Conservation (phyloP, 129 eudicot genomes). For the Erigeron canadensis region DNA sequence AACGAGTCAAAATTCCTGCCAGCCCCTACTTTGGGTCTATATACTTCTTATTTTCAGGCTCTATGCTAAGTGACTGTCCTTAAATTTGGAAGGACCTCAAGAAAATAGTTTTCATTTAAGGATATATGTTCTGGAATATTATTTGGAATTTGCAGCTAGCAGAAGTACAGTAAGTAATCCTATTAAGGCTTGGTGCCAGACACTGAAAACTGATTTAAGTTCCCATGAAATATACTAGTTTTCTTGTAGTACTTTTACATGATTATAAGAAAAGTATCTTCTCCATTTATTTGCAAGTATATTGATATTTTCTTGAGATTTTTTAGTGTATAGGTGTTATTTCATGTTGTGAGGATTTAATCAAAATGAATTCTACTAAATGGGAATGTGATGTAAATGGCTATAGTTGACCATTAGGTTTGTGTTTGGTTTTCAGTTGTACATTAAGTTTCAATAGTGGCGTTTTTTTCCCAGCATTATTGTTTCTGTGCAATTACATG, state of each 20-base stretch:
- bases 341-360: slow-evolving; percentile 22
- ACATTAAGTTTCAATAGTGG: not conserved
- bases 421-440: not conserved
- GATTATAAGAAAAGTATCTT: not conserved
- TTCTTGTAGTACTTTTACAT: not conserved
- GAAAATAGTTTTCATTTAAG: no score
- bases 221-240: no score
- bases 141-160: not conserved
- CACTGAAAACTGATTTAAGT: no score
- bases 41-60: no score
- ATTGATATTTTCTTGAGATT: not conserved
- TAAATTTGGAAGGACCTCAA: no score
- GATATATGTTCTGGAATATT: not conserved
- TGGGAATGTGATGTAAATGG: not conserved
- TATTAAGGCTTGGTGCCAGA: slow-evolving; percentile 2
- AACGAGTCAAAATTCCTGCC: no score
- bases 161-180: not conserved
- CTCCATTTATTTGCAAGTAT: no score
- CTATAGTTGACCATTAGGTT: not conserved
- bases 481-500: slow-evolving; percentile 6
- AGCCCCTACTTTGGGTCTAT: no score
- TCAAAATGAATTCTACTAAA: no score
- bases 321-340: not conserved
- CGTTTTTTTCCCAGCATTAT: not conserved
- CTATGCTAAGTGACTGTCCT: no score